These are phyloP conservation scores for Malania oleifera DNA, from an alignment of 164 flowering plant genomes.

Conservation along the genomic window DNA sequence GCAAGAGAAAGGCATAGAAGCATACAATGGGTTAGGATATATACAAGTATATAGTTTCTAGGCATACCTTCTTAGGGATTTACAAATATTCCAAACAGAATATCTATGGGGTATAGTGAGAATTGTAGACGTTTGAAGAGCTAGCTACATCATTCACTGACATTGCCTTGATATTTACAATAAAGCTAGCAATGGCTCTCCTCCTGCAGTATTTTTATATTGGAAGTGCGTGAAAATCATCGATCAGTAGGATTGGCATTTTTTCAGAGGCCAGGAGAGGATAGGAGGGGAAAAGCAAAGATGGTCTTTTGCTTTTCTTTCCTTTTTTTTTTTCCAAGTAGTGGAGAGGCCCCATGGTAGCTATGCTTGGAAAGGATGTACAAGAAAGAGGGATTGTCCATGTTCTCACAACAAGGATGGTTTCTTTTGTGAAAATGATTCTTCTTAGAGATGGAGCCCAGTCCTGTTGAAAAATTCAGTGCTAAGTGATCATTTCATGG, in stretches of 20 bases:
- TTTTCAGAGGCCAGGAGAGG: constrained; percentile 15
- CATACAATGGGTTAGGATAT: constrained; percentile 24
- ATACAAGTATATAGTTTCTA: constrained; percentile 19
- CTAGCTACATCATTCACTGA: constrained; percentile 17
- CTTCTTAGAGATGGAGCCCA: constrained; percentile 14
- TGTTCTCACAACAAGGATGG: constrained; percentile 14
- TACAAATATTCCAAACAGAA: constrained; percentile 41
- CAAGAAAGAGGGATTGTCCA: constrained; percentile 3
- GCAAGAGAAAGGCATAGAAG: constrained; percentile 39
- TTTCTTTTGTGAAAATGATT: constrained; percentile 6
- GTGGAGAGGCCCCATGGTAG: constrained; percentile 13
- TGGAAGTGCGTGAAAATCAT: constrained; percentile 36
- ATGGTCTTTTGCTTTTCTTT: constrained; percentile 18
- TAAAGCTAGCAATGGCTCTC: constrained; percentile 9
- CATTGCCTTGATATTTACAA: constrained; percentile 31
- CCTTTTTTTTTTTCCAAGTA: constrained; percentile 20
- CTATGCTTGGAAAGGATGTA: constrained; percentile 19
- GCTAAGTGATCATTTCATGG: constrained; percentile 4
- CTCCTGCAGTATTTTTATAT: constrained; percentile 1
- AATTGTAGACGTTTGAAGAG: too few species aligned
- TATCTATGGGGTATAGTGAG: constrained; percentile 17
- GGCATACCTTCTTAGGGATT: constrained; percentile 49
- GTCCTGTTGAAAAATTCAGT: constrained; percentile 18
- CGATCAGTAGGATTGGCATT: constrained; percentile 5
- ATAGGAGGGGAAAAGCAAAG: constrained; percentile 14